Conservation (phyloP, 1,139 yeast genomes). For the Suhomyces bribrorum region DNA sequence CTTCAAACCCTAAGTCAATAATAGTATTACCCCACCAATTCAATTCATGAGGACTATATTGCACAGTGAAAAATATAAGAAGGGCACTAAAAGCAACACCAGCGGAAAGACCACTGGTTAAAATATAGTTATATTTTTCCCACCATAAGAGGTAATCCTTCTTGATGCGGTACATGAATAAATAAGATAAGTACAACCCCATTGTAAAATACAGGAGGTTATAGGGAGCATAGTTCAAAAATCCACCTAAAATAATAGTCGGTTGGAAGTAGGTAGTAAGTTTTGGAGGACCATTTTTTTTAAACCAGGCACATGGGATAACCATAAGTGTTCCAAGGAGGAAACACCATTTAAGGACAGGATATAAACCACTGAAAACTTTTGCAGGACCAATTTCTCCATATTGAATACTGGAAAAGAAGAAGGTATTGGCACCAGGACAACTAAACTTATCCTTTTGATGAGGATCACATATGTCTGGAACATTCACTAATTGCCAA, state of each 20-base stretch:
- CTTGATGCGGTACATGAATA: conserved; percentile 56
- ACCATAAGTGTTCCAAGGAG: conserved; percentile 53
- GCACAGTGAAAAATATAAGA: conserved; percentile 56
- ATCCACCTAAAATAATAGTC: conserved; percentile 49
- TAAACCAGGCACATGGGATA: conserved; percentile 42
- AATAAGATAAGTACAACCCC: conserved; percentile 48
- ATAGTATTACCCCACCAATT: conserved; percentile 66
- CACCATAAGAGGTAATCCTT: conserved; percentile 56
- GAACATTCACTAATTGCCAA: conserved; percentile 52
- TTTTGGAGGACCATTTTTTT: conserved; percentile 31
- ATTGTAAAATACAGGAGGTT: conserved; percentile 56
- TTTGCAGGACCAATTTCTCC: conserved; percentile 68
- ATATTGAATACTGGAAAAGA: conserved; percentile 57
- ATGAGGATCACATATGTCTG: conserved; percentile 47
- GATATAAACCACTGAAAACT: conserved; percentile 53
- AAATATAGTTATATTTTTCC: conserved; percentile 64
- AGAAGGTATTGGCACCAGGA: conserved; percentile 50
- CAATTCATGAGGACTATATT: conserved; percentile 39
- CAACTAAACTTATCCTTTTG: conserved; percentile 51
- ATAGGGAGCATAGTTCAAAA: conserved; percentile 53
- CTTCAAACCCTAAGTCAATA: conserved; percentile 45
- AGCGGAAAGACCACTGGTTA: conserved; percentile 54
- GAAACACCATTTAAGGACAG: conserved; percentile 53
- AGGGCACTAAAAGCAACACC: conserved; percentile 62
- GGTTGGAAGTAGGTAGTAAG: conserved; percentile 45